A percentile compares a stretch with the other conserved stretches of the same genome.
These are phyloP conservation scores for Pelargonium australe DNA, from an alignment of 441 rosid species.

Conservation along the genomic window DNA sequence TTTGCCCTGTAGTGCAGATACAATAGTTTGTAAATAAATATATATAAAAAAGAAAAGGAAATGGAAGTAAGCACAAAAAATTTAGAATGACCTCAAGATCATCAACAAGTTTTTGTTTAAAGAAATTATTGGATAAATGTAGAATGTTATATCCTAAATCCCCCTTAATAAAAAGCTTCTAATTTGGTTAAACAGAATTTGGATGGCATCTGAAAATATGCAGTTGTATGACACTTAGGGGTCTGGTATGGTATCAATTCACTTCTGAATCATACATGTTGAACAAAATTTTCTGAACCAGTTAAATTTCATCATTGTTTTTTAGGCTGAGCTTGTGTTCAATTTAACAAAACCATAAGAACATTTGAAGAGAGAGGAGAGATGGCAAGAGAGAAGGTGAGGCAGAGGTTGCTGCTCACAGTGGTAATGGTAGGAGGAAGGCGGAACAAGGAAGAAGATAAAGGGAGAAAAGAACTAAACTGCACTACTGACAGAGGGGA, in stretches of 20 bases:
- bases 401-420: too few relatives aligned
- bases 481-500: too few relatives aligned
- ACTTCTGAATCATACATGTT: background rate
- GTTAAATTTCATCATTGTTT: too few relatives aligned
- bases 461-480: too few relatives aligned
- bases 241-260: background rate
- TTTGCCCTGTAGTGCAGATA: conserved; percentile 45
- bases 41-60: background rate
- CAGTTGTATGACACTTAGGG: background rate
- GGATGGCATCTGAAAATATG: background rate
- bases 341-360: too few relatives aligned
- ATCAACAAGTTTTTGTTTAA: background rate
- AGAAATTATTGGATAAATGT: background rate
- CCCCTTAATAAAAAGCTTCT: background rate
- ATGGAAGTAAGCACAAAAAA: background rate
- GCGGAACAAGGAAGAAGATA: too few relatives aligned
- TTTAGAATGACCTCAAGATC: background rate
- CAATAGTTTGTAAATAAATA: background rate
- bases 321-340: too few relatives aligned
- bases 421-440: too few relatives aligned
- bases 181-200: background rate
- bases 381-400: too few relatives aligned
- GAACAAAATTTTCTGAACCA: background rate
- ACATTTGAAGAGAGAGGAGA: too few relatives aligned
- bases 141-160: background rate